phyloP scores from a whole-genome alignment of 495 filamentous ascomycete species.

The Aspergillus cavernicola region DNA sequence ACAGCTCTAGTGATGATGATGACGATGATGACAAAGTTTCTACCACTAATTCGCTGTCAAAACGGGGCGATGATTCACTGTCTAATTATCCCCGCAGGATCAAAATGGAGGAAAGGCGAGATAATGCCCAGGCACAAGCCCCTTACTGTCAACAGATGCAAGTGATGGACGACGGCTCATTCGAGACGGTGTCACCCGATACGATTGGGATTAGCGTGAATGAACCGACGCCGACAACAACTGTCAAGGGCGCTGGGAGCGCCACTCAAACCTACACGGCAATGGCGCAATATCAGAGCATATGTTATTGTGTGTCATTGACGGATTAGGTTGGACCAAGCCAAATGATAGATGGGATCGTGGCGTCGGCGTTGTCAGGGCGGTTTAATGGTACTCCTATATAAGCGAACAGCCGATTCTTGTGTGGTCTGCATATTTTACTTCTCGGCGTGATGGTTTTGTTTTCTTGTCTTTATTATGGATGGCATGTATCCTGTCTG shows the following conservation, averaged over 20 bases:
- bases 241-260: constrained; percentile 22
- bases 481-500: constrained; percentile 11
- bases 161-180: constrained; percentile 48
- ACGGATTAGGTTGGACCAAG: constrained; percentile 26
- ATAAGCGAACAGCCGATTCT: constrained; percentile 18
- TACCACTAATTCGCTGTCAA: constrained; percentile 7
- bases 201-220: constrained; percentile 59
- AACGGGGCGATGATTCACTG: constrained; percentile 15
- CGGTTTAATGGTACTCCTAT: constrained; percentile 19
- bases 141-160: constrained; percentile 73
- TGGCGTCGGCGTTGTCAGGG: constrained; percentile 20
- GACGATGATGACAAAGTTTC: neutral
- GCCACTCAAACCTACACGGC: constrained; percentile 38
- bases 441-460: constrained; percentile 16
- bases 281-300: constrained; percentile 34
- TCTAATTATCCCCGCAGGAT: constrained; percentile 65
- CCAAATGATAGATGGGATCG: neutral
- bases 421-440: constrained; percentile 12
- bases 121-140: constrained; percentile 29
- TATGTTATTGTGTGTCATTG: constrained; percentile 43
- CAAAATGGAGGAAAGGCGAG: constrained; percentile 77
- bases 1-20: neutral
- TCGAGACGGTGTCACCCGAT: constrained; percentile 43
- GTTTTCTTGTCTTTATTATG: constrained; percentile 5
- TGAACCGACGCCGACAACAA: constrained; percentile 43